Conservation (phyloP, 2,329 filamentous ascomycete genomes). For the Stagonosporopsis chrysanthemi region DNA sequence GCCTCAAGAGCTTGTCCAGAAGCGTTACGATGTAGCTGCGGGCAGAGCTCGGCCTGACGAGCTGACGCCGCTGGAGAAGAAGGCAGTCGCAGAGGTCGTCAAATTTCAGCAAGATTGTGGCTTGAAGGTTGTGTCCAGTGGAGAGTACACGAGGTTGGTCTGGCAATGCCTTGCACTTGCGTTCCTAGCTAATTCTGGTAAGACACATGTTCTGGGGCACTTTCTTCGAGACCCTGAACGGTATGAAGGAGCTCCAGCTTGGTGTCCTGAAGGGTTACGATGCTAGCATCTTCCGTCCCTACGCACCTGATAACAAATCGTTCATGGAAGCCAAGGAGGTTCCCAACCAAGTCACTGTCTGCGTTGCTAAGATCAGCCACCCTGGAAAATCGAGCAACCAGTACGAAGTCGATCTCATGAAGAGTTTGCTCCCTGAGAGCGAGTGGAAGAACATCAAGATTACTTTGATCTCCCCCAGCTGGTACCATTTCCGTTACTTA, state of each 20-base stretch:
- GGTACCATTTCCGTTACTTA: conserved; percentile 73
- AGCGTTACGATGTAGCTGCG: conserved; percentile 59
- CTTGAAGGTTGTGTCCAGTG: conserved; percentile 70
- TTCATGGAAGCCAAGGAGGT: conserved; percentile 65
- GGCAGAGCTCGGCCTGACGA: conserved; percentile 58
- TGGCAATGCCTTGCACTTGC: background rate
- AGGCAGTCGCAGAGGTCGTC: conserved; percentile 70
- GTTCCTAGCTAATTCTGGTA: conserved; percentile 19
- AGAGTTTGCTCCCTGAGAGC: conserved; percentile 65
- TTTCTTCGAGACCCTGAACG: conserved; percentile 63
- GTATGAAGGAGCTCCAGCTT: conserved; percentile 61
- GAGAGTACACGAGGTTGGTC: conserved; percentile 65
- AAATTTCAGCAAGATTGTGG: conserved; percentile 69
- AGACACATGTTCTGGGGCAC: conserved; percentile 64
- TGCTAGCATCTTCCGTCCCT: conserved; percentile 63
- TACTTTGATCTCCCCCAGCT: conserved; percentile 71
- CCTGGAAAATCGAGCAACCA: conserved; percentile 63
- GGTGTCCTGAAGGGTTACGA: conserved; percentile 54
- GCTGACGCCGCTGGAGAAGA: conserved; percentile 68
- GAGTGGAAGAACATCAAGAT: conserved; percentile 72
- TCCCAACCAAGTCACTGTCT: conserved; percentile 64
- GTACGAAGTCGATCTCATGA: conserved; percentile 67
- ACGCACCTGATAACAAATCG: conserved; percentile 68
- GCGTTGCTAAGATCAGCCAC: conserved; percentile 65
- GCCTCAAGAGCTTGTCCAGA: conserved; percentile 67